Percentiles rank a stretch among this genome's conserved stretches.
Conservation (phyloP, 257 asterid species). For the Nicotiana obtusifolia region DNA sequence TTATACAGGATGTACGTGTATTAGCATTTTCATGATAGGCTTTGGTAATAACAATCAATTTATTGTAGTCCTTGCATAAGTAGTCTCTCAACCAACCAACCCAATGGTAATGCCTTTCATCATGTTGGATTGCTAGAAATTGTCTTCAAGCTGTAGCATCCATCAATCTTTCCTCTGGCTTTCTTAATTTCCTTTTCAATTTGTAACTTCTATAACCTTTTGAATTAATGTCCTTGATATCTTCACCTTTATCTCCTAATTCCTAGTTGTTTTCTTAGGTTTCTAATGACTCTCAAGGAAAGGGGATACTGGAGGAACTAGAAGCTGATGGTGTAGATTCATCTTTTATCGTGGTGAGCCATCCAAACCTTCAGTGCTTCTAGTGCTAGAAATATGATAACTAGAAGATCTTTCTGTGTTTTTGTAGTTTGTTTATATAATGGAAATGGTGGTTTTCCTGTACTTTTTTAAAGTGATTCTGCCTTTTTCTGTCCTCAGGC, state of each 20-base stretch:
- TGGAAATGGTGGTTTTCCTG: background rate
- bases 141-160: background rate
- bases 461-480: background rate
- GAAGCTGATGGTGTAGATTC: slow-evolving; percentile 82
- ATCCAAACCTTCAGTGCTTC: background rate
- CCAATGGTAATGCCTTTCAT: background rate
- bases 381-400: background rate
- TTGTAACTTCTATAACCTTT: background rate
- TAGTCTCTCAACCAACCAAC: background rate
- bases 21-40: background rate
- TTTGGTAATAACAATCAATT: background rate
- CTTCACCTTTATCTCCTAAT: background rate
- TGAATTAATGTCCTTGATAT: background rate
- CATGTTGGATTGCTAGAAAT: background rate
- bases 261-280: slow-evolving; percentile 36
- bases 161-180: background rate
- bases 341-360: slow-evolving; percentile 65
- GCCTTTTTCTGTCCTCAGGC: background rate
- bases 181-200: background rate
- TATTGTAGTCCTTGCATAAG: background rate
- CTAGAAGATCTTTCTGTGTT: background rate
- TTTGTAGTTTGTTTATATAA: background rate
- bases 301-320: slow-evolving; percentile 74
- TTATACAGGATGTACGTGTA: background rate
- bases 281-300: slow-evolving; percentile 91